Base-by-base conservation (phyloP, 805 yeast genomes). In the Cyberlindnera mycetangii region DNA sequence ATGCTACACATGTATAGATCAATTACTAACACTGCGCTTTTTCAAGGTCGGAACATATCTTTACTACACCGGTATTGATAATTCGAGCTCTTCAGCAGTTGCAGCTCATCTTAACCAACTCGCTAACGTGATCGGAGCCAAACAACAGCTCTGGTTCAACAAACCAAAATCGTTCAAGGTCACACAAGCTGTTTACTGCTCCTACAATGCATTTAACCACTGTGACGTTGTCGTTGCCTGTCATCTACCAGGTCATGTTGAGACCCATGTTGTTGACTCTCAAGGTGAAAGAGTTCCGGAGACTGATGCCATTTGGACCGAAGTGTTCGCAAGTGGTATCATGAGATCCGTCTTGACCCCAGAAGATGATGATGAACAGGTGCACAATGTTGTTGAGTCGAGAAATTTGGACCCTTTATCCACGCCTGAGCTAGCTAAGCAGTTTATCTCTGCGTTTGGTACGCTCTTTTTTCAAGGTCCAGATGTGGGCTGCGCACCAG, bases 111-210 rank as follows among this genome's bases (percentile, higher is more conserved):
- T 85, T 45, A 85, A 84, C 59, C 75, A 79, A 7, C 61, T 86
- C 51, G 83, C 89, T 27, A 85, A 77, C 43, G 69, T 81, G 30
- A 79, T 86, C 24, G 63, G 75, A 20, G 79, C 76, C 47, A 67
- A 76, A 25, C 79, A 81, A 6, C 95, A 86, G 61, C 68, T 76
- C 36, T 86, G 95, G 95, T 86, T 85, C 67, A 89, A 90, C 12
- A 87, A 81, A 58, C 74, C 72, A 50, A 85, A 78, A 56, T 73
- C 74, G 48, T 85, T 80, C 75, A 81, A 78, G 54, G 87, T 86
- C 10, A 77, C 80, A n/a, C 78, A 82, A 57, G 79, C 86, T 37
- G 77, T 85, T 0, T 83, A 81, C 57, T 81, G 87, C 38, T 67
- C 82, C 15, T 88, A 82, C 67, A 89, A 93, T 62, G 76, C 85